Evolutionary conservation across 2,329 filamentous ascomycete genomes (phyloP).

Genomic region (Hypoxylon sp.): DNA sequence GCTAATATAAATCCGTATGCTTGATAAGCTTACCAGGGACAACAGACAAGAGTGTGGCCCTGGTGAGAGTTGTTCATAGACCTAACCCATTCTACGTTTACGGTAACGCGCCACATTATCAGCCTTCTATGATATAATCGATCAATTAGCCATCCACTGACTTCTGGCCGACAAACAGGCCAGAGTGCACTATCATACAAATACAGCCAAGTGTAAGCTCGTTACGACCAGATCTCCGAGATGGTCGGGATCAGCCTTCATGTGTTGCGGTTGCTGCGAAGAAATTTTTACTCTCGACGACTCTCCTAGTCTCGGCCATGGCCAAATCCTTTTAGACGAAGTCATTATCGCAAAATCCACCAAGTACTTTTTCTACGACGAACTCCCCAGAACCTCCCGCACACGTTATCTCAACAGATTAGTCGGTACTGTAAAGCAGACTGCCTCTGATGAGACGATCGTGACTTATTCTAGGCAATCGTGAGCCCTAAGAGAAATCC

Average conservation of each 20-base stretch:
- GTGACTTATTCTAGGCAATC: conserved; percentile 16
- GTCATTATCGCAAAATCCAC: conserved; percentile 43
- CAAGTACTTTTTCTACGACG: conserved; percentile 40
- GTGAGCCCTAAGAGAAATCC: conserved; percentile 2
- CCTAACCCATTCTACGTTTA: not conserved
- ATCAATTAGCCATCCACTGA: conserved; percentile 13
- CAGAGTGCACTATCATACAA: conserved; percentile 49
- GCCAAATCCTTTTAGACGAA: conserved; percentile 39
- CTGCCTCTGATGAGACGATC: conserved; percentile 8
- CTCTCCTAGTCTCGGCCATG: conserved; percentile 19
- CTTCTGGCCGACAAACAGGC: conserved; percentile 18
- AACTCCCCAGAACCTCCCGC: conserved; percentile 41
- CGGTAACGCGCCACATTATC: not conserved
- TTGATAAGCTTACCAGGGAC: conserved; percentile 27
- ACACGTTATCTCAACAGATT: conserved; percentile 24
- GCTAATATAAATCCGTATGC: conserved; percentile 28
- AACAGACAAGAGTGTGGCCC: not conserved
- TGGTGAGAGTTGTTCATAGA: not conserved
- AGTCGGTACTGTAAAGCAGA: conserved; percentile 17
- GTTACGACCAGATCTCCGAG: conserved; percentile 34
- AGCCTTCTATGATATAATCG: conserved; percentile 1
- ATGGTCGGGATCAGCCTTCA: conserved; percentile 19
- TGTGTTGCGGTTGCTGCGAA: conserved; percentile 21
- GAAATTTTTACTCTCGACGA: conserved; percentile 18
- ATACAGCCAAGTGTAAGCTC: conserved; percentile 38